These are phyloP conservation scores for sorghum (Sorghum bicolor) DNA, from an alignment of 176 grass and related monocot species.

Conservation along the genomic window Sorghum_bicolor_NCBIv3 NC_012874.2:10184501-10185000, in stretches of 20 bases:
- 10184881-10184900: constrained; percentile 10
- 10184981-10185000: constrained; percentile 63
- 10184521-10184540: too few relatives aligned
- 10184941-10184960: constrained; percentile 21
- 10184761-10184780: constrained; percentile 17
- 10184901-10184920: constrained; percentile 19
- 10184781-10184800: constrained; percentile 42
- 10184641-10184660: too few relatives aligned
- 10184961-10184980: constrained; percentile 54
- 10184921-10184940: constrained; percentile 13
- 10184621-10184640: too few relatives aligned
- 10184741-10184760: constrained; percentile 59
- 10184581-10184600: too few relatives aligned
- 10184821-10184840: background rate
- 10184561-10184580: too few relatives aligned
- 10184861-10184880: constrained; percentile 22
- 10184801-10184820: background rate
- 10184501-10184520: too few relatives aligned
- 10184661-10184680: too few relatives aligned
- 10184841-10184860: constrained; percentile 11
- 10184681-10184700: too few relatives aligned
- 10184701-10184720: too few relatives aligned
- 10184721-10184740: background rate
- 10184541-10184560: too few relatives aligned
- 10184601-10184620: too few relatives aligned